phyloP scores from a whole-genome alignment of 108 stramenopile genomes.

The Nannochloropsis oceanica region DNA sequence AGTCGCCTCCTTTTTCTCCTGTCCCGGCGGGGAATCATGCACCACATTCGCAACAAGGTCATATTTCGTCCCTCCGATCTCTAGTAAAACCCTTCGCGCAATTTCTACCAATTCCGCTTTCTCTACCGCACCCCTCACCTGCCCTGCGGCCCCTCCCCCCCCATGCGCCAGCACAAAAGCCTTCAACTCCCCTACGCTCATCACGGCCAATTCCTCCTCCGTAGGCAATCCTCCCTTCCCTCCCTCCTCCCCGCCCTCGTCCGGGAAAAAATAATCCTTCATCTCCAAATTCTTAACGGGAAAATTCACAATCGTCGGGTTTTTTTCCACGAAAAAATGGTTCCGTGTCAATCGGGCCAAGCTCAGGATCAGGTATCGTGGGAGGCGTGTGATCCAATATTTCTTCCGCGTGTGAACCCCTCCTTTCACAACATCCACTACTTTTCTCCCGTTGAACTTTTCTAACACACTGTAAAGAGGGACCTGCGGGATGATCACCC shows the following conservation, averaged over 20 bases:
- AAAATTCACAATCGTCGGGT: constrained; percentile 94
- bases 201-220: constrained; percentile 49
- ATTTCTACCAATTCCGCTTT: constrained; percentile 52
- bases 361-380: constrained; percentile 79
- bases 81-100: constrained; percentile 49
- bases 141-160: constrained; percentile 18
- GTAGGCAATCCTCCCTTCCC: constrained; percentile 21
- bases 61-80: constrained; percentile 71
- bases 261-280: constrained; percentile 20
- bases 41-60: constrained; percentile 88
- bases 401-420: constrained; percentile 47
- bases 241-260: not conserved
- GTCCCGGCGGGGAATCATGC: constrained; percentile 49
- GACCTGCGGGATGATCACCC: constrained; percentile 91
- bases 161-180: constrained; percentile 43
- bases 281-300: constrained; percentile 93
- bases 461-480: constrained; percentile 71
- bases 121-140: constrained; percentile 7
- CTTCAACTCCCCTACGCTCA: constrained; percentile 63
- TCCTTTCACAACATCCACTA: constrained; percentile 38
- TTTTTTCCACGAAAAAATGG: constrained; percentile 81
- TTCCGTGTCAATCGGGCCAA: constrained; percentile 78
- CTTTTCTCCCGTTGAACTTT: constrained; percentile 72
- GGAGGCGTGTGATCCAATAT: constrained; percentile 63
- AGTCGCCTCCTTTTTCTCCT: constrained; percentile 18